Evolutionary conservation across 1,139 yeast species (phyloP).

Genomic region (Hansenula lynferdii): DNA sequence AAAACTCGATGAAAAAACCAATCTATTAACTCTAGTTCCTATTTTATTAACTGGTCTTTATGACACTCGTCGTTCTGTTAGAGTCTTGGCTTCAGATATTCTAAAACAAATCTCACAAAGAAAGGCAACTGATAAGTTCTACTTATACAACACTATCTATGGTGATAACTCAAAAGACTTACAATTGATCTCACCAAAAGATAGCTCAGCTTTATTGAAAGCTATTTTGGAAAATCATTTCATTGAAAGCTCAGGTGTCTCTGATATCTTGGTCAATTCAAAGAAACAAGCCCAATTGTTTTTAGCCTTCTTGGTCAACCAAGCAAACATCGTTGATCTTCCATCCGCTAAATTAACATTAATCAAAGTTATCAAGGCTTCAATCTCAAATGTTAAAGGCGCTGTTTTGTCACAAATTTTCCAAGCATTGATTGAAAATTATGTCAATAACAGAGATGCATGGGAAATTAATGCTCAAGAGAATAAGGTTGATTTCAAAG

Average conservation of each 20-base stretch:
- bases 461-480: slow-evolving; percentile 42
- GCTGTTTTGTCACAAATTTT: slow-evolving; percentile 34
- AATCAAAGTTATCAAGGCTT: slow-evolving; percentile 30
- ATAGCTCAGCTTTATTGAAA: slow-evolving; percentile 45
- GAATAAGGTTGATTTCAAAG: slow-evolving; percentile 44
- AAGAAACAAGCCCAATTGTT: slow-evolving; percentile 39
- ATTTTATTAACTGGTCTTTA: slow-evolving; percentile 33
- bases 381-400: slow-evolving; percentile 28
- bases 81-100: slow-evolving; percentile 28
- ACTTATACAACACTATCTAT: slow-evolving; percentile 37
- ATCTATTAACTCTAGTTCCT: slow-evolving; percentile 40
- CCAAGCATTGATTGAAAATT: slow-evolving; percentile 30
- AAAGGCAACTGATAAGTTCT: slow-evolving; percentile 35
- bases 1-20: slow-evolving; percentile 29
- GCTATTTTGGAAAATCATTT: slow-evolving; percentile 40
- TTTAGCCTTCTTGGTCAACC: slow-evolving; percentile 46
- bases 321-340: slow-evolving; percentile 37
- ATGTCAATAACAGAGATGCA: slow-evolving; percentile 36
- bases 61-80: slow-evolving; percentile 34
- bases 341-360: slow-evolving; percentile 42
- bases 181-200: slow-evolving; percentile 63
- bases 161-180: slow-evolving; percentile 40
- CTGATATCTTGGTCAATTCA: slow-evolving; percentile 30
- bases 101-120: slow-evolving; percentile 31
- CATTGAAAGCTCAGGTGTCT: slow-evolving; percentile 41